Evolutionary conservation across 495 filamentous ascomycete genomes (phyloP), one percentile per base, ranked within the genome.

Genomic region (Ramalina peruviana): DNA sequence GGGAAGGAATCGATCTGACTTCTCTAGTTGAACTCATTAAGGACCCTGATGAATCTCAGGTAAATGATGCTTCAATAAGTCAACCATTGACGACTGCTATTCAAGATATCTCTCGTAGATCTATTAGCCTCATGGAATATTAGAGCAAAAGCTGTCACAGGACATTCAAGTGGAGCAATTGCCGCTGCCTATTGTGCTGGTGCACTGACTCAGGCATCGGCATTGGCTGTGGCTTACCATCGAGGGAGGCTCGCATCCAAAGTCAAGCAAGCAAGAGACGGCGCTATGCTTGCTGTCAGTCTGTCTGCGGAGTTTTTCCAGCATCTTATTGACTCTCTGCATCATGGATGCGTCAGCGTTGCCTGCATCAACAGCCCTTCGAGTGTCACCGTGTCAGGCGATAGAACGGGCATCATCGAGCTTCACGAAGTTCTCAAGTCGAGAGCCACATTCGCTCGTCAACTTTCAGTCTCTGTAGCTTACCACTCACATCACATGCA

Each of bases 151-250:
- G 58, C 63, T 0, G 66, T 70, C 1, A 55, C 60, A 4, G 64
- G 68, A 0, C 68, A 72, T 44, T 70, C 66, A 1, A 63, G 58
- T 25, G 67, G 67, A 4, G 68, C 70, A 46, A 68, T 69, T 25
- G 65, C 64, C 2, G 68, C 68, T 9, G 67, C 67, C 0, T 71
- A 65, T 50, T 59, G 65, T 10, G 46, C 47, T 16, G 57, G 57
- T 9, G 43, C 42, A 12, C 10, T 62, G 12, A 45, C 51, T 11
- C 30, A 43, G 2, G 42, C 55, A 61, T 16, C 56, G 53, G 19
- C 60, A 60, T 1, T 69, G 54, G 50, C 58, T 1, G 50, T 66
- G 3, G 65, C 66, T 7, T 75, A 70, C 55, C 61, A 58, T 61
- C 61, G 55, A 64, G 66, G 52, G 19, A 49, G 43, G 11, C 40